Evolutionary conservation across 768 basidiomycete genomes (phyloP), one percentile per base, ranked within the genome.

Genomic region (Omphalotus guepiniiformis): DNA sequence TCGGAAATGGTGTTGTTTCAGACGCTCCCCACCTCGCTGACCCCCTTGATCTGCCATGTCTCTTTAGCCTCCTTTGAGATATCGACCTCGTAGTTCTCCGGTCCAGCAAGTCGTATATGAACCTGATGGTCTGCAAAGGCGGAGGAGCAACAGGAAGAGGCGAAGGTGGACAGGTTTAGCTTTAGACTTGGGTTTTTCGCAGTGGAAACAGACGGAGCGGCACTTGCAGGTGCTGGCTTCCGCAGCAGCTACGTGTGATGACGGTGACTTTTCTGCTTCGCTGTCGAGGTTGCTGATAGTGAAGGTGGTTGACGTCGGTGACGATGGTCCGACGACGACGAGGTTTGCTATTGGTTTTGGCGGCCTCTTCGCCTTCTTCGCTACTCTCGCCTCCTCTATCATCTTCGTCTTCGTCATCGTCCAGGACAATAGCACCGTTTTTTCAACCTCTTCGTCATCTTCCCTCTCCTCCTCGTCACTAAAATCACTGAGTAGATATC

Each of bases 41-140:
- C n/a, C 82, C 82, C 55, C 76, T 80, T 15, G 74, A 71, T 54
- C 63, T 87, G 87, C 6, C 86, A 86, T 1, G 81, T 78, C 7
- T 71, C 75, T 53, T 82, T 80, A 23, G 85, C 74, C 26, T 79
- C 65, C 18, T 62, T 54, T 6, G 75, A 55, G 49, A 89, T 76
- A 55, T 89, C 80, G 38, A 89, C 80, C 48, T 85, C 84, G 61
- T 89, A 90, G 54, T 83, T 81, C 1, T 77, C 73, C 1, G 84
- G 85, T 0, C 88, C 87, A 3, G 85, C 87, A 3, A 91, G 75
- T 7, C 39, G 62, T 56, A 91, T 87, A 3, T 83, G 72, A 19
- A 90, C 73, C 88, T 73, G 39, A 90, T 73, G 1, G 88, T 90
- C 44, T 74, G 68, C 15, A 82, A 63, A 0, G 76, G 80, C 4